phyloP scores from a whole-genome alignment of 176 grass and related monocot species.

The Oropetium thomaeum region DNA sequence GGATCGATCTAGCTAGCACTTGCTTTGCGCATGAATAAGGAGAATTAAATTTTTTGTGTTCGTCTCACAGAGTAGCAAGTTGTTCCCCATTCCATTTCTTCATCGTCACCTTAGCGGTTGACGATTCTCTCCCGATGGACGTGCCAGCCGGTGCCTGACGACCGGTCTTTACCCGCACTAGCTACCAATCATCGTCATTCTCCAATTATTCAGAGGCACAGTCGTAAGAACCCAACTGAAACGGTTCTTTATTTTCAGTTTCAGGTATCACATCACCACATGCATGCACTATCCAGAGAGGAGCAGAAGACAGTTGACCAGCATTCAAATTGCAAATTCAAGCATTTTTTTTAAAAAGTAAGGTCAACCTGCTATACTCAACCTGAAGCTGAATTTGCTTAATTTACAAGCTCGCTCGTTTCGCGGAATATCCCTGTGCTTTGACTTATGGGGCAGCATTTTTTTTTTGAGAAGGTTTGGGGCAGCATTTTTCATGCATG shows the following conservation, averaged over 20 bases:
- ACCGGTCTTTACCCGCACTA: not conserved
- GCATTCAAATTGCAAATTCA: not conserved
- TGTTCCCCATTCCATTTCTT: not conserved
- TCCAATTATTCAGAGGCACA: not conserved
- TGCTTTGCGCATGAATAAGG: not conserved
- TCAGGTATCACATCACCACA: slow-evolving; percentile 2
- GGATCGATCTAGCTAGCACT: not conserved
- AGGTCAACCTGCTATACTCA: not conserved
- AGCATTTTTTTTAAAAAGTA: not conserved
- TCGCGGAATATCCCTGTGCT: slow-evolving; percentile 6
- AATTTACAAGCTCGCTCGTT: not conserved
- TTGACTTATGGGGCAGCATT: slow-evolving; percentile 26
- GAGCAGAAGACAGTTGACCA: not conserved
- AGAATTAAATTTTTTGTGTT: no score
- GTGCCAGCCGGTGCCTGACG: not conserved
- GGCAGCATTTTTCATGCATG: slow-evolving; percentile 17
- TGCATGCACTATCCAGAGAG: not conserved
- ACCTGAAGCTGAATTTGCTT: not conserved
- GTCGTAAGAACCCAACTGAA: not conserved
- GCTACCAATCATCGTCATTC: not conserved
- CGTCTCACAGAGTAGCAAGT: no score
- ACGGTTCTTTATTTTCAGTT: not conserved
- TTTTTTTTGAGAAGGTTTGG: no score
- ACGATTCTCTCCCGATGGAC: not conserved
- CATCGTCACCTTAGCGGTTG: not conserved